phyloP scores from a whole-genome alignment of 2,329 filamentous ascomycete genomes.

The Penicillium sp. region DNA sequence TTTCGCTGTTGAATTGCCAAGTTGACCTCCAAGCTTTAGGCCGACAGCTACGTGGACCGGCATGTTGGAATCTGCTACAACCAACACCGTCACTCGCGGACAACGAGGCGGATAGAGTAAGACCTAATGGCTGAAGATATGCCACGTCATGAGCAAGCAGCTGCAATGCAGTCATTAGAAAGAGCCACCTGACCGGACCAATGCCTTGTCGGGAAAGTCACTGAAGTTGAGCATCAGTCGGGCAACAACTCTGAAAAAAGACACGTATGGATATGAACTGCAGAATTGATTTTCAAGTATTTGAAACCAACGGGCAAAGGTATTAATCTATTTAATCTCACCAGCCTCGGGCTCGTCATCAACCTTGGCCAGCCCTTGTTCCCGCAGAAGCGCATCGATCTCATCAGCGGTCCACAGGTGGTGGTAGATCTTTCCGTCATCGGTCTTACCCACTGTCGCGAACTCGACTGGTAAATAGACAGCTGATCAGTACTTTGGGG shows the following conservation, averaged over 20 bases:
- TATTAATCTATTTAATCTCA: slow-evolving; percentile 41
- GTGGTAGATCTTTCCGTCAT: slow-evolving; percentile 96
- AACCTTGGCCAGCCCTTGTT: slow-evolving; percentile 90
- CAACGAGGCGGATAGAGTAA: slow-evolving; percentile 18
- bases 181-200: neutral
- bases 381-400: slow-evolving; percentile 88
- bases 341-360: slow-evolving; percentile 64
- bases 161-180: slow-evolving; percentile 25
- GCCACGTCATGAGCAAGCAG: slow-evolving; percentile 35
- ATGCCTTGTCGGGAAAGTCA: neutral
- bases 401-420: slow-evolving; percentile 96
- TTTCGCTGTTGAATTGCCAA: slow-evolving; percentile 9
- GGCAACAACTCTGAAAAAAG: neutral
- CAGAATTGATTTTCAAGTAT: slow-evolving; percentile 30
- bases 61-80: slow-evolving; percentile 15
- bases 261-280: slow-evolving; percentile 11
- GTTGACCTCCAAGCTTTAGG: slow-evolving; percentile 10
- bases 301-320: slow-evolving; percentile 18
- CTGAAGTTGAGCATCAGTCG: neutral
- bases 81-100: slow-evolving; percentile 19
- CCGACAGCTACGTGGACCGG: slow-evolving; percentile 31
- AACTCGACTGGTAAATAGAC: slow-evolving; percentile 72
- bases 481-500: slow-evolving; percentile 11
- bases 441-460: slow-evolving; percentile 93
- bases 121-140: slow-evolving; percentile 25